Evolutionary conservation across 1,139 yeast species (phyloP), one percentile per base, ranked within the genome.

Genomic region (Arxiozyma slooffiae): DNA sequence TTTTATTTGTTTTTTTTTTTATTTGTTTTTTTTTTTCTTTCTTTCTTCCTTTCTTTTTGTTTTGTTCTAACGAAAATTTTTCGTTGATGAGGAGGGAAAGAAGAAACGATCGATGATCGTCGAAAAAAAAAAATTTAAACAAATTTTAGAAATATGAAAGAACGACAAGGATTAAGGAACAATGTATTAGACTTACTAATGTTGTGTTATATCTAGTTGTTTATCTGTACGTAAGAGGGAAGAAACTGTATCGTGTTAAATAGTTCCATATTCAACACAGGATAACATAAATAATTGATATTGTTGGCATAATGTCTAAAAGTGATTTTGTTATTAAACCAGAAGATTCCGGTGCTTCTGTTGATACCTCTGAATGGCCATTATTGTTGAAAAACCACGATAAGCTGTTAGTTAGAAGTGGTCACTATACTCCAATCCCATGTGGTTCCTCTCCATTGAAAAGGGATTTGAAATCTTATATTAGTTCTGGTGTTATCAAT

Each of bases 361-460:
- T 81, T 60, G 94, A 90, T 71, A 85, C 97, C 54, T 82, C 95
- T 55, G 86, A 85, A 60, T 92, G 97, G 98, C 98, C 98, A 46
- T 78, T 92, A 65, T 77, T 92, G 66, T 77, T 92, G 70, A 92
- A 92, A 72, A 84, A 92, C 76, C 92, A 83, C 71, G 97, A 92
- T 76, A 86, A 90, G 74, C 76, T 92, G 56, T 76, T 90, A 59
- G 97, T 92, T 51, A 85, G 98, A 76, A 85, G 95, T 56, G 95
- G 96, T 49, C 97, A 89, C 70, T 90, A 89, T 71, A 90, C 97
- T 48, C 97, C 97, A 59, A 89, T 90, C 60, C 97, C 97, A 63
- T 78, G 92, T 48, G 98, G 98, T 56, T 80, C 94, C 67, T 81
- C 96, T 53, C 98, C 98, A 54, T 78, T 87, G 67, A 89, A 89